phyloP scores from a whole-genome alignment of 108 stramenopile genomes.

The Skeletonema costatum region DNA sequence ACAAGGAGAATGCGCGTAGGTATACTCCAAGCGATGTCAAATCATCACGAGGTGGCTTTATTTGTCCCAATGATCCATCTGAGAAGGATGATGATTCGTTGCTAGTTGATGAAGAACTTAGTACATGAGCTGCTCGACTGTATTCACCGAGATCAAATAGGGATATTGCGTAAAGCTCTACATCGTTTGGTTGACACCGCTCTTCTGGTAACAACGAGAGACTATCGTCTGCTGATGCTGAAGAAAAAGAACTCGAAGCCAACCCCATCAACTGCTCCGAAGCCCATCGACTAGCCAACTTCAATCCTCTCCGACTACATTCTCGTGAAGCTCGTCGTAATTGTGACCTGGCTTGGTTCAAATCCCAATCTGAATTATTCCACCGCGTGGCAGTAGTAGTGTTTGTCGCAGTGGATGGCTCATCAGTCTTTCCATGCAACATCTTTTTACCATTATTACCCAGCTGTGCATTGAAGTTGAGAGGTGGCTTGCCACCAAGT shows the following conservation, averaged over 20 bases:
- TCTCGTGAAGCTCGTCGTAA: conserved; percentile 30
- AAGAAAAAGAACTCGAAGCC: conserved; percentile 3
- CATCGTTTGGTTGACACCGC: conserved; percentile 24
- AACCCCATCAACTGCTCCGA: conserved; percentile 78
- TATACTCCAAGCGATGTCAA: conserved; percentile 70
- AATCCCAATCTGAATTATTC: conserved; percentile 20
- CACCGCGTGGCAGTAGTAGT: neutral
- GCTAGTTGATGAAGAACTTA: conserved; percentile 28
- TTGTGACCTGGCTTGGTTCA: conserved; percentile 22
- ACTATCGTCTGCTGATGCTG: neutral
- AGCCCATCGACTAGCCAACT: conserved; percentile 81
- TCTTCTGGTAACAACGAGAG: conserved; percentile 3
- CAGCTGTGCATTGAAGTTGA: neutral
- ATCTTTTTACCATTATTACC: neutral
- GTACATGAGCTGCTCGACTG: conserved; percentile 64
- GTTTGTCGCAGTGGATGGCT: neutral
- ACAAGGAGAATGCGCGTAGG: conserved; percentile 86
- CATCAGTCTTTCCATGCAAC: neutral
- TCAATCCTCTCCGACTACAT: conserved; percentile 56
- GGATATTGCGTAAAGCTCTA: conserved; percentile 69
- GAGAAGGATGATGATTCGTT: conserved; percentile 8
- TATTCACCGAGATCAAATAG: conserved; percentile 82
- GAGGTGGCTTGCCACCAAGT: neutral
- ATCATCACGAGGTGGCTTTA: conserved; percentile 49
- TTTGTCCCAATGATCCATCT: neutral